A percentile compares a stretch with the other conserved stretches of the same genome.
phyloP scores from a whole-genome alignment of 2,329 filamentous ascomycete genomes.

The Venturiaceae sp. region DNA sequence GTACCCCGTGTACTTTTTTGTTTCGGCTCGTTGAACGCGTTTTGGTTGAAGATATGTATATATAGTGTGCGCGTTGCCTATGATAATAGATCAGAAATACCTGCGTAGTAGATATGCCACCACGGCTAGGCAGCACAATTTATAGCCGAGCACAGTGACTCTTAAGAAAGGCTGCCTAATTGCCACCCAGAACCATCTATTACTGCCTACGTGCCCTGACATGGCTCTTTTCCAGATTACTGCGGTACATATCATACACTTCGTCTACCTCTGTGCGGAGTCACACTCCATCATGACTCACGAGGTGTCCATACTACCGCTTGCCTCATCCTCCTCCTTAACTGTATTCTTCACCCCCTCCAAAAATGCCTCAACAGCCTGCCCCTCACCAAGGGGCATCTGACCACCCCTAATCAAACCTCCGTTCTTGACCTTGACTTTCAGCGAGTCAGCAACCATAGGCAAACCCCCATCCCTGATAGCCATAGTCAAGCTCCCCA shows the following conservation, averaged over 20 bases:
- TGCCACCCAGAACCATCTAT: background rate
- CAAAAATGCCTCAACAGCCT: constrained; percentile 85
- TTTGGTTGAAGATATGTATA: no score
- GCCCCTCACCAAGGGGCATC: constrained; percentile 77
- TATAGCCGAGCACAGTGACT: no score
- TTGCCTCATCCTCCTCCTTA: constrained; percentile 10
- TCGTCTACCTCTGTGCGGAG: background rate
- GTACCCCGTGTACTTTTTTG: no score
- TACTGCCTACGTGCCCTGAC: no score
- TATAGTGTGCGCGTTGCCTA: no score
- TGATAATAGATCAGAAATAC: no score
- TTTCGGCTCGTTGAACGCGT: no score
- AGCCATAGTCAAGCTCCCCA: constrained; percentile 77
- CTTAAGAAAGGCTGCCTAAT: no score
- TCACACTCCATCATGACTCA: background rate
- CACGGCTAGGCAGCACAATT: no score
- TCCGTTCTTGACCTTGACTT: constrained; percentile 72
- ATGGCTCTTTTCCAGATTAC: no score
- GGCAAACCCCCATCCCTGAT: constrained; percentile 84
- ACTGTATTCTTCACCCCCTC: constrained; percentile 77
- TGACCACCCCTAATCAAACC: constrained; percentile 69
- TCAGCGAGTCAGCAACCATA: constrained; percentile 77
- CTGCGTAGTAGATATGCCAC: no score
- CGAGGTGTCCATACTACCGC: background rate
- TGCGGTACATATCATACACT: background rate